Conservation (phyloP, 495 filamentous ascomycete species). For the Talaromyces liani region DNA sequence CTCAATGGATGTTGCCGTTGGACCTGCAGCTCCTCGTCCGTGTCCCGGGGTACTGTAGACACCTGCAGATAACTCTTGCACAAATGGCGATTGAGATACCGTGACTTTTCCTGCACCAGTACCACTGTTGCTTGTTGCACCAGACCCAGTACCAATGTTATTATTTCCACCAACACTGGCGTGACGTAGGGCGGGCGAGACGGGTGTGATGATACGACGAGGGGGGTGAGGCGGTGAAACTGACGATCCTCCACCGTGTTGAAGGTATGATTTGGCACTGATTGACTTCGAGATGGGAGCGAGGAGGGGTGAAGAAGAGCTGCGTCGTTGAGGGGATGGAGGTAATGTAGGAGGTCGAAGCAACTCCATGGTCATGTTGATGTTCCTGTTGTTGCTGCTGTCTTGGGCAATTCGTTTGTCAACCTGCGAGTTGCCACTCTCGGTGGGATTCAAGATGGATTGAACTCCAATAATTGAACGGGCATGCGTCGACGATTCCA, state of each 20-base stretch:
- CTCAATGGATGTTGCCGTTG: background rate
- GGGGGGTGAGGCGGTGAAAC: slow-evolving; percentile 29
- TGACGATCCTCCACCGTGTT: slow-evolving; percentile 20
- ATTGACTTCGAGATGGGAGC: slow-evolving; percentile 10
- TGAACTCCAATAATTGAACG: slow-evolving; percentile 46
- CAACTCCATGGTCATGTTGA: slow-evolving; percentile 21
- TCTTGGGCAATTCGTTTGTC: slow-evolving; percentile 12
- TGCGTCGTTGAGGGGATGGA: slow-evolving; percentile 26
- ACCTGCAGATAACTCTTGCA: slow-evolving; percentile 25
- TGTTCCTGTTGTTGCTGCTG: slow-evolving; percentile 14
- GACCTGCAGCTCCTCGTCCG: slow-evolving; percentile 13
- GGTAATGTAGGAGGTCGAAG: slow-evolving; percentile 18
- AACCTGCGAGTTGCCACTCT: slow-evolving; percentile 13
- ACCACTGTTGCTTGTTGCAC: background rate
- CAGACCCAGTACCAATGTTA: background rate
- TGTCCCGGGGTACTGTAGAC: slow-evolving; percentile 17
- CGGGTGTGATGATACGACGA: slow-evolving; percentile 56
- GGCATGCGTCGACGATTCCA: slow-evolving; percentile 23
- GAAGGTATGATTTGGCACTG: slow-evolving; percentile 10
- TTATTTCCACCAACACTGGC: slow-evolving; percentile 20
- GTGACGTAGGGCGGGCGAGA: slow-evolving; percentile 49
- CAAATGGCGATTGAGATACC: slow-evolving; percentile 39
- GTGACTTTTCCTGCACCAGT: slow-evolving; percentile 37
- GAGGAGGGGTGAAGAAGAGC: slow-evolving; percentile 22
- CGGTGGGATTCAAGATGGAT: slow-evolving; percentile 39